These are phyloP conservation scores for Globisporangium polare DNA, from an alignment of 352 stramenopile species.

Conservation along the genomic window DNA sequence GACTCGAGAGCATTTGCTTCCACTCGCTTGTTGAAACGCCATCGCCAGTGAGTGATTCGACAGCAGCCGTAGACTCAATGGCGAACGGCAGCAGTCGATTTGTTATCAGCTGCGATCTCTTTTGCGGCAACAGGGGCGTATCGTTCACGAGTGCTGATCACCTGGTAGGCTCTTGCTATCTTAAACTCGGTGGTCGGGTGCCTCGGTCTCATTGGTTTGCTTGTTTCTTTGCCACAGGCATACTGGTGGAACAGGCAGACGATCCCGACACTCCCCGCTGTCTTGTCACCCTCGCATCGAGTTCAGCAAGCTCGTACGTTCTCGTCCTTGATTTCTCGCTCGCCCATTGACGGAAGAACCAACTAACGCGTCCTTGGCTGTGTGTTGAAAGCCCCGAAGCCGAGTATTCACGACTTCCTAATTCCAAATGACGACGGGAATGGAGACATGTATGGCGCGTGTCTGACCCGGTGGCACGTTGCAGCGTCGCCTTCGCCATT, in stretches of 20 bases:
- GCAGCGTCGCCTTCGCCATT: not conserved
- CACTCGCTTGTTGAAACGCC: slow-evolving; percentile 10
- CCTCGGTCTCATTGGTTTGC: not conserved
- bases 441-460: slow-evolving; percentile 28
- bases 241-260: slow-evolving; percentile 40
- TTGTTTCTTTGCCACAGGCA: slow-evolving; percentile 24
- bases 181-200: not conserved
- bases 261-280: slow-evolving; percentile 1
- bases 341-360: not conserved
- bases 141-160: slow-evolving; percentile 16
- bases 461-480: slow-evolving; percentile 23
- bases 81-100: not conserved
- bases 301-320: slow-evolving; percentile 11
- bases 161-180: slow-evolving; percentile 19
- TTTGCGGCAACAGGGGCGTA: slow-evolving; percentile 19
- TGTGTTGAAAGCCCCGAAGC: slow-evolving; percentile 18
- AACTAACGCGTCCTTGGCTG: not conserved
- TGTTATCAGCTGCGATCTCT: slow-evolving; percentile 19
- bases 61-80: not conserved
- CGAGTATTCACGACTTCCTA: slow-evolving; percentile 46
- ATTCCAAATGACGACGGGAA: slow-evolving; percentile 8
- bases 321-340: not conserved
- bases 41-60: not conserved
- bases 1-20: slow-evolving; percentile 24
- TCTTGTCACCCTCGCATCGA: slow-evolving; percentile 25